Conservation (phyloP, 2,329 filamentous ascomycete species). For the Lecanoromycetidae sp. region DNA sequence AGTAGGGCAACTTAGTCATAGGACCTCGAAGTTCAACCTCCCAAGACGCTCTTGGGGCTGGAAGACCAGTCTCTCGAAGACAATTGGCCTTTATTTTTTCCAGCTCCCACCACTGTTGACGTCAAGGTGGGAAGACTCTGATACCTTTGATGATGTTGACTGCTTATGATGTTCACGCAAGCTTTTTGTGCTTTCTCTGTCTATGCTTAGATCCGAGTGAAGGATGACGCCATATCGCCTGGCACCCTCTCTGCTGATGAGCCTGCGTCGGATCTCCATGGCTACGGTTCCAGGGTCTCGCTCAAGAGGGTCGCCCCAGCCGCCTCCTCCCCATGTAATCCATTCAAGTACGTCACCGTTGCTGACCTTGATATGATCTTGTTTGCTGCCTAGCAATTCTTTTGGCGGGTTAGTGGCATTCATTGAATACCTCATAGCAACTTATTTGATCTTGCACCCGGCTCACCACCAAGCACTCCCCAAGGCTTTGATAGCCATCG, state of each 20-base stretch:
- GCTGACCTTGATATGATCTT: slow-evolving; percentile 36
- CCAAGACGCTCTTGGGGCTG: slow-evolving; percentile 34
- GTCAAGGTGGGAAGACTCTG: slow-evolving; percentile 16
- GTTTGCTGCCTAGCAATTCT: slow-evolving; percentile 34
- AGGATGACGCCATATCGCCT: slow-evolving; percentile 37
- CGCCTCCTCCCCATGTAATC: slow-evolving; percentile 40
- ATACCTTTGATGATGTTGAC: slow-evolving; percentile 16
- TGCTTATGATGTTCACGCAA: slow-evolving; percentile 26
- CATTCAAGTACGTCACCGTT: slow-evolving; percentile 39
- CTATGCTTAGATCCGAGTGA: slow-evolving; percentile 28
- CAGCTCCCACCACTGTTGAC: slow-evolving; percentile 36
- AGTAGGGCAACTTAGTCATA: slow-evolving; percentile 33
- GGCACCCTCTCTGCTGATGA: slow-evolving; percentile 35
- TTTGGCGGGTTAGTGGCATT: slow-evolving; percentile 24
- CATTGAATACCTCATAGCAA: slow-evolving; percentile 30
- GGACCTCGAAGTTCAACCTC: slow-evolving; percentile 34
- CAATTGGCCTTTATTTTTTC: slow-evolving; percentile 27
- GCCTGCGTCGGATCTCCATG: slow-evolving; percentile 34
- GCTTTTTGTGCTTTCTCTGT: slow-evolving; percentile 26
- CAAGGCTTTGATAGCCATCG: slow-evolving; percentile 40
- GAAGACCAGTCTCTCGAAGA: slow-evolving; percentile 33
- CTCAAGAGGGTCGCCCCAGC: slow-evolving; percentile 36
- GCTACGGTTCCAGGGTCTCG: slow-evolving; percentile 34
- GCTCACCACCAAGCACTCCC: slow-evolving; percentile 37
- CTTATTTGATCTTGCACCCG: slow-evolving; percentile 34